phyloP scores from a whole-genome alignment of 352 stramenopile species.

The Globisporangium cystogenes region DNA sequence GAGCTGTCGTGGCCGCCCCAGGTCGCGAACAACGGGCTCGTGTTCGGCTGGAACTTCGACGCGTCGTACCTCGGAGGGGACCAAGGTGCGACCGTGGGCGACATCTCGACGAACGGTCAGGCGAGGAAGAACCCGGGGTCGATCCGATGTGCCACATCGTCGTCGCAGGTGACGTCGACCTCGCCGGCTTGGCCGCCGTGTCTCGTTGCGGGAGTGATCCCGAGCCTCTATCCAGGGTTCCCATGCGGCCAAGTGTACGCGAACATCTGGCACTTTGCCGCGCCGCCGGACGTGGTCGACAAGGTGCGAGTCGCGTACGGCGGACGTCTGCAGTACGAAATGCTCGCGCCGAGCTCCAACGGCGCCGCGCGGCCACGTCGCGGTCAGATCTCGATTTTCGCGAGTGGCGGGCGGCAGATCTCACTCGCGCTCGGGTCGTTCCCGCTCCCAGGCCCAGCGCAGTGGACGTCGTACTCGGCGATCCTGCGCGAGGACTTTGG shows the following conservation, averaged over 20 bases:
- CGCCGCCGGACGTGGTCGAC: conserved; percentile 21
- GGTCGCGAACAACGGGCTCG: conserved; percentile 43
- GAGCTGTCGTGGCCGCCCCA: conserved; percentile 52
- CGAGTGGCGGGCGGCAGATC: conserved; percentile 20
- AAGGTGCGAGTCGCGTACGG: conserved; percentile 42
- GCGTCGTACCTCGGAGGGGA: conserved; percentile 14
- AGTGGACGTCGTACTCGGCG: conserved; percentile 59
- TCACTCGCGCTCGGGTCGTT: conserved; percentile 52
- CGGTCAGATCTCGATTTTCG: conserved; percentile 50
- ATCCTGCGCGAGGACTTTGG: conserved; percentile 73
- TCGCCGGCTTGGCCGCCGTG: conserved; percentile 12
- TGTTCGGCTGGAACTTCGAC: conserved; percentile 70
- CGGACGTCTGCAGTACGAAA: conserved; percentile 59
- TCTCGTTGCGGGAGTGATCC: conserved; percentile 23
- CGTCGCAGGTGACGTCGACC: background rate
- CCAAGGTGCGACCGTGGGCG: conserved; percentile 24
- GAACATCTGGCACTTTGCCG: conserved; percentile 68
- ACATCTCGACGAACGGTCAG: conserved; percentile 44
- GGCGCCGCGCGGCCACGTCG: conserved; percentile 41
- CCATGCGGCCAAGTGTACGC: conserved; percentile 60
- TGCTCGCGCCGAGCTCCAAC: conserved; percentile 67
- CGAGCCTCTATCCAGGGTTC: conserved; percentile 37
- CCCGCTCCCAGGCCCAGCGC: conserved; percentile 25
- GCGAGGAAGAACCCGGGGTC: conserved; percentile 33
- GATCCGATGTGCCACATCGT: conserved; percentile 19